These are phyloP conservation scores for Pseudopediastrum boryanum DNA, from an alignment of 139 green algal species.

Conservation along the genomic window DNA sequence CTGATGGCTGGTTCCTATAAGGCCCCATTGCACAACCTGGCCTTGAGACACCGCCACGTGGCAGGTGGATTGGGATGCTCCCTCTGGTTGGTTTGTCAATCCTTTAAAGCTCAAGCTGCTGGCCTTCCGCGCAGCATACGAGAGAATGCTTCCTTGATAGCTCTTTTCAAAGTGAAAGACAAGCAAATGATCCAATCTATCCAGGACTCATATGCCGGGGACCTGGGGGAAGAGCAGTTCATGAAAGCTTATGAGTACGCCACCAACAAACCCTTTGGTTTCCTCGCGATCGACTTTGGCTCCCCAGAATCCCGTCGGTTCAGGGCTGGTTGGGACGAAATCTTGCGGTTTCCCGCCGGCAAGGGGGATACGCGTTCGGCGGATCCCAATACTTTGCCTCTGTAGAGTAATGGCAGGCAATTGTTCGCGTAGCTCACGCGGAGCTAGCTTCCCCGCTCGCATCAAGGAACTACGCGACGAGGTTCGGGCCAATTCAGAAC, in stretches of 20 bases:
- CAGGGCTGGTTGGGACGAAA: too few species aligned
- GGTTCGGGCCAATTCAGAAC: too few species aligned
- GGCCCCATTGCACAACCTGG: conserved; percentile 8
- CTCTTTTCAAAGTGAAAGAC: conserved; percentile 6
- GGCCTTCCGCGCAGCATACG: conserved; percentile 5
- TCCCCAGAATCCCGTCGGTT: too few species aligned
- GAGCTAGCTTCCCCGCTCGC: too few species aligned
- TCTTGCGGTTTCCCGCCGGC: too few species aligned
- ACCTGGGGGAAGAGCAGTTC: conserved; percentile 9
- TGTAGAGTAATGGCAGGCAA: too few species aligned
- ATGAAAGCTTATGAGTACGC: conserved; percentile 8
- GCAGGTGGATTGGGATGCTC: conserved; percentile 1
- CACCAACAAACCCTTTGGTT: conserved; percentile 3
- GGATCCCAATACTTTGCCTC: too few species aligned
- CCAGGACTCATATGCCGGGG: neutral
- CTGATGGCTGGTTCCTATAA: conserved; percentile 14
- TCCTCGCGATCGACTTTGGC: conserved; percentile 11
- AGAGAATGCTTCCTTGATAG: conserved; percentile 1
- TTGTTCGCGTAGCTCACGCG: too few species aligned
- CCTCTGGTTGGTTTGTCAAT: neutral
- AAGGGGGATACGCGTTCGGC: too few species aligned
- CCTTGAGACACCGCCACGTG: neutral
- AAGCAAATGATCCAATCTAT: neutral
- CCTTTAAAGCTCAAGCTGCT: neutral
- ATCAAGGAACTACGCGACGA: too few species aligned